A percentile compares a stretch with the other conserved stretches of the same genome.
phyloP scores from a whole-genome alignment of 2,329 filamentous ascomycete species.

The Byssoonygena ceratinophila region DNA sequence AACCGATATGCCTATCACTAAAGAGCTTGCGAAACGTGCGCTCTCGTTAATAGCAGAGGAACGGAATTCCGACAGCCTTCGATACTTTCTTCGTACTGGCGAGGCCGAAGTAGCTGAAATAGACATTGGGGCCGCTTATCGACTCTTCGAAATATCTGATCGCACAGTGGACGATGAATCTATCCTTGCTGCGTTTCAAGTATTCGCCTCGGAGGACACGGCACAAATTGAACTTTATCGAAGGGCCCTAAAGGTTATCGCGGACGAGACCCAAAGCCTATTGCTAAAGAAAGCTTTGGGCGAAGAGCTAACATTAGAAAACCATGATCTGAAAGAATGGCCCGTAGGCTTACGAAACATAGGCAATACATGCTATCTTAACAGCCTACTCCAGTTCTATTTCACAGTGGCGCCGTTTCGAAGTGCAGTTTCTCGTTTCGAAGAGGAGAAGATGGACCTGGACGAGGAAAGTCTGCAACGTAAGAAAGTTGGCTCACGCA shows the following conservation, averaged over 20 bases:
- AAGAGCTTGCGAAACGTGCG: conserved; percentile 45
- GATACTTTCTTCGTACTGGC: conserved; percentile 44
- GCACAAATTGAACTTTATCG: conserved; percentile 38
- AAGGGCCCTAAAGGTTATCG: conserved; percentile 41
- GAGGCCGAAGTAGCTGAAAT: conserved; percentile 43
- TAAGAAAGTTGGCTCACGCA: conserved; percentile 66
- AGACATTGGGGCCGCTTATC: conserved; percentile 46
- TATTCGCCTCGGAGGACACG: conserved; percentile 38
- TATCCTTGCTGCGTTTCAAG: conserved; percentile 40
- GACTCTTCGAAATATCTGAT: conserved; percentile 43
- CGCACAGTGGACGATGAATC: conserved; percentile 43
- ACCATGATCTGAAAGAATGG: conserved; percentile 41
- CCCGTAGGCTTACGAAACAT: conserved; percentile 88
- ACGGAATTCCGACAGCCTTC: conserved; percentile 46
- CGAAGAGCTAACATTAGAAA: conserved; percentile 24
- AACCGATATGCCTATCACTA: conserved; percentile 41
- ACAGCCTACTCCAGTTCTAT: conserved; percentile 90
- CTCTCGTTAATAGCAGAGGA: conserved; percentile 49
- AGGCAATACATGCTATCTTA: conserved; percentile 95
- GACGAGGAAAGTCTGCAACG: conserved; percentile 51
- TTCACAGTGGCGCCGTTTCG: conserved; percentile 78
- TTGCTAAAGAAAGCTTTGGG: conserved; percentile 28
- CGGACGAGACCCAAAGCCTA: conserved; percentile 33
- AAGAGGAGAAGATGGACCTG: conserved; percentile 58
- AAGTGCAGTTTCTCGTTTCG: conserved; percentile 66